These are phyloP conservation scores for Gossypium longicalyx DNA, from an alignment of 345 rosid species.

Conservation along the genomic window DNA sequence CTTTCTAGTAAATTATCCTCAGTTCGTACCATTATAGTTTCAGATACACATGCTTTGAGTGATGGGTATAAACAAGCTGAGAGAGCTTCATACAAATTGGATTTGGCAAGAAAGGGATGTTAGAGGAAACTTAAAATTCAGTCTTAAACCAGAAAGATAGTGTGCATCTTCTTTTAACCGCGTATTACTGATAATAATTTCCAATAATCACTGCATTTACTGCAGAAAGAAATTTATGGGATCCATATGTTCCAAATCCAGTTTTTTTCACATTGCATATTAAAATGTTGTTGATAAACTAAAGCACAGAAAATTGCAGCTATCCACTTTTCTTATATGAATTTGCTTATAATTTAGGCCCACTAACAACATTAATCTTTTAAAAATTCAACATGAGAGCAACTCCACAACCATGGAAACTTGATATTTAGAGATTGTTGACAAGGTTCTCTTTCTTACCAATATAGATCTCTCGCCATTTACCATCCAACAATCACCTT, in stretches of 20 bases:
- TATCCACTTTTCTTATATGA: conserved; percentile 1
- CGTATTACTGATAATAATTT: neutral
- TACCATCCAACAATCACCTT: conserved; percentile 42
- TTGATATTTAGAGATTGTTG: conserved; percentile 5
- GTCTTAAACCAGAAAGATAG: neutral
- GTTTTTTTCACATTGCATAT: neutral
- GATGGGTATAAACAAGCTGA: neutral
- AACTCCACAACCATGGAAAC: conserved; percentile 2
- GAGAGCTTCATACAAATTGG: neutral
- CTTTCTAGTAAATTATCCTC: neutral
- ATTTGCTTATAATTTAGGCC: neutral
- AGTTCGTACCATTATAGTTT: neutral
- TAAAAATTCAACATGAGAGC: conserved; percentile 1
- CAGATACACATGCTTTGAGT: neutral
- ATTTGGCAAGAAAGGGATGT: neutral
- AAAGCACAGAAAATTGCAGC: neutral
- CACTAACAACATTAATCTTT: neutral
- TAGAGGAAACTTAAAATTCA: neutral
- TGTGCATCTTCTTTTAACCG: neutral
- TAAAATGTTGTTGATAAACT: neutral
- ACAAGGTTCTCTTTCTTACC: conserved; percentile 27
- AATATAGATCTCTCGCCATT: conserved; percentile 36
- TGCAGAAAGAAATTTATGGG: neutral
- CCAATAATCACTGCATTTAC: neutral
- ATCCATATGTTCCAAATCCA: neutral